phyloP scores from a whole-genome alignment of 331 rosid species.

The Stylosanthes scabra region DNA sequence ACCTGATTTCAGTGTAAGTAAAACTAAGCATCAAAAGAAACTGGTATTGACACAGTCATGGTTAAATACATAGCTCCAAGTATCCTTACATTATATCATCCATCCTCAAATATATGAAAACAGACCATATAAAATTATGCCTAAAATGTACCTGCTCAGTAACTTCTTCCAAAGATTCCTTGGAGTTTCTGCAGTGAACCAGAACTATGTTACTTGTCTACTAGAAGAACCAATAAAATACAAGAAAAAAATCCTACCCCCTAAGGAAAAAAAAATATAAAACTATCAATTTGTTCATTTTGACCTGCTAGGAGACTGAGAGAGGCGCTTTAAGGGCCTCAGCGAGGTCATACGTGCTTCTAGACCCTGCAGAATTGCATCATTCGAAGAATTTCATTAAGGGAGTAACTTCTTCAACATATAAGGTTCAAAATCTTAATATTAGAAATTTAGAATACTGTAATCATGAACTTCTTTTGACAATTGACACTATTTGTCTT shows the following conservation, averaged over 20 bases:
- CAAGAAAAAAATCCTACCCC: slow-evolving; percentile 3
- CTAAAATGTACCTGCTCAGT: slow-evolving; percentile 51
- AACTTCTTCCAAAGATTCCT: slow-evolving; percentile 49
- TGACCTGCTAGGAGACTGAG: slow-evolving; percentile 67
- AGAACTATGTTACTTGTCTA: slow-evolving; percentile 40
- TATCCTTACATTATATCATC: slow-evolving; percentile 29
- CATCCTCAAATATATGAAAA: slow-evolving; percentile 30
- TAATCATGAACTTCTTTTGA: slow-evolving; percentile 21
- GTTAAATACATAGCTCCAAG: slow-evolving; percentile 31
- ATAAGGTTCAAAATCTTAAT: slow-evolving; percentile 34
- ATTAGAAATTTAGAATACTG: slow-evolving; percentile 1
- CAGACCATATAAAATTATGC: slow-evolving; percentile 23
- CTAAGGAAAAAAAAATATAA: slow-evolving; percentile 4
- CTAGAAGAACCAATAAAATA: slow-evolving; percentile 14
- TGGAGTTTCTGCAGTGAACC: slow-evolving; percentile 60
- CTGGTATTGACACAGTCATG: slow-evolving; percentile 14
- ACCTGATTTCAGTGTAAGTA: slow-evolving; percentile 47
- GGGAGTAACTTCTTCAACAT: slow-evolving; percentile 13
- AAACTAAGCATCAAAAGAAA: slow-evolving; percentile 32
- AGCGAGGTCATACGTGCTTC: slow-evolving; percentile 58
- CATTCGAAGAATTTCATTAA: slow-evolving; percentile 28
- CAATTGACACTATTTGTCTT: background rate
- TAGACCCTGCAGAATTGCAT: slow-evolving; percentile 58
- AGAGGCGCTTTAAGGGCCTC: slow-evolving; percentile 69
- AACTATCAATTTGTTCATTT: slow-evolving; percentile 24